Evolutionary conservation across 768 basidiomycete species (phyloP), one percentile per base, ranked within the genome.

Genomic region (Leccinum subgranulosum): DNA sequence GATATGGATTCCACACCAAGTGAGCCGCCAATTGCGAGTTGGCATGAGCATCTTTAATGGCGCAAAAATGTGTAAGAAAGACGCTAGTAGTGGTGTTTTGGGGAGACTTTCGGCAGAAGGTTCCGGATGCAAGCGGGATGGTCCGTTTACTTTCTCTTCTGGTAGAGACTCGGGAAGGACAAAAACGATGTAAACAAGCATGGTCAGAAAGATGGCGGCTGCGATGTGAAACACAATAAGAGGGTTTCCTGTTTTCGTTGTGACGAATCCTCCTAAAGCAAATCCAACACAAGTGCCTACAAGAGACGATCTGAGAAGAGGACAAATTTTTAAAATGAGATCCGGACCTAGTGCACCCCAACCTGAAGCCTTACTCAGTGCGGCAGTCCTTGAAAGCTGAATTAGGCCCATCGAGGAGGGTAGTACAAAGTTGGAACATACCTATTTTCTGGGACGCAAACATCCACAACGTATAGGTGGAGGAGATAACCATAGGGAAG

Each of bases 131-230:
- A 61, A 51, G 14, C 19, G 47, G 3, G 57, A 63, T 1, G 70
- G 50, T 27, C 60, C 60, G 0, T 61, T 60, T 19, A 66, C 60
- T 27, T 66, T 69, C 12, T 64, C 60, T 33, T 71, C 53, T 0
- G 68, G 60, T 21, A 74, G 68, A 11, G 73, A 66, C 57, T 75
- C 73, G 1, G 73, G 72, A 3, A 74, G 63, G 23, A 71, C 17
- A 11, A 53, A 50, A n/a, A 51, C 28, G 1, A 66, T 56, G 41
- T 71, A 74, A 11, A 73, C 17, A 31, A 71, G 55, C 17, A 48
- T 54, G 4, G 41, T 17, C 7, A 46, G 41, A 41, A 64, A 62
- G n/a, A 73, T 49, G 1, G 48, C 54, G 1, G 51, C 51, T 7
- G 64, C 59, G 6, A 63, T 34, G 28, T 65, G 58, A 43, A 65